Evolutionary conservation across 2,329 filamentous ascomycete species (phyloP).

Genomic region (Fusarium musae): DNA sequence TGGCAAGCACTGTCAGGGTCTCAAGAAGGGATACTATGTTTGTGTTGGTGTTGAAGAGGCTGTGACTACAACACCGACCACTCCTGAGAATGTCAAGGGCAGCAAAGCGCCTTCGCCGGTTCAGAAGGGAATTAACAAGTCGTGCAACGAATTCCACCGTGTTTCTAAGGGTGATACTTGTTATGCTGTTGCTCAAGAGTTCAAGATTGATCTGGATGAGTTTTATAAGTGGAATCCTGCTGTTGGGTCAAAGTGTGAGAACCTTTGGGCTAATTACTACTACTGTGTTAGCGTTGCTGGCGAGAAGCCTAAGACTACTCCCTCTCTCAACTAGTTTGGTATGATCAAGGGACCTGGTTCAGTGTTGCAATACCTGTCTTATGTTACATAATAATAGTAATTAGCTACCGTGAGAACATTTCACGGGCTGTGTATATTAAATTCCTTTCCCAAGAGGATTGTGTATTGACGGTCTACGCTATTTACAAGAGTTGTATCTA

Average conservation of each 20-base stretch:
- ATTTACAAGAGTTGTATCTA: neutral
- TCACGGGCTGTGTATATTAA: neutral
- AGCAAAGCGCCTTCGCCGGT: neutral
- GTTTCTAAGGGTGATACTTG: neutral
- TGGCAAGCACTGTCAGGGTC: neutral
- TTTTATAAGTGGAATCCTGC: neutral
- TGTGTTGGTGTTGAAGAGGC: neutral
- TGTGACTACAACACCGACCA: neutral
- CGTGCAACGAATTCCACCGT: neutral
- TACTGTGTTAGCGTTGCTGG: neutral
- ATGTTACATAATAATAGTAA: neutral
- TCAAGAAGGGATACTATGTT: neutral
- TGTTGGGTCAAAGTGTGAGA: neutral
- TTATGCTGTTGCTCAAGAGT: neutral
- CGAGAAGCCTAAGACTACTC: neutral
- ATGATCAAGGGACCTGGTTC: rapidly evolving
- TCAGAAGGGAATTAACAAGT: neutral
- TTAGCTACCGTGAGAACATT: rapidly evolving
- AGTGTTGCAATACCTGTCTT: neutral
- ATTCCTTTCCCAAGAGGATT: rapidly evolving
- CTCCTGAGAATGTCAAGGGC: neutral
- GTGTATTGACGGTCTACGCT: neutral
- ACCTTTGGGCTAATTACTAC: neutral
- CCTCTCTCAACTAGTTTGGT: neutral
- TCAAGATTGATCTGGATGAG: neutral